A percentile compares a stretch with the other conserved stretches of the same genome.
Evolutionary conservation across 208 protist species (phyloP).

Genomic region (Leishmania lainsoni): DNA sequence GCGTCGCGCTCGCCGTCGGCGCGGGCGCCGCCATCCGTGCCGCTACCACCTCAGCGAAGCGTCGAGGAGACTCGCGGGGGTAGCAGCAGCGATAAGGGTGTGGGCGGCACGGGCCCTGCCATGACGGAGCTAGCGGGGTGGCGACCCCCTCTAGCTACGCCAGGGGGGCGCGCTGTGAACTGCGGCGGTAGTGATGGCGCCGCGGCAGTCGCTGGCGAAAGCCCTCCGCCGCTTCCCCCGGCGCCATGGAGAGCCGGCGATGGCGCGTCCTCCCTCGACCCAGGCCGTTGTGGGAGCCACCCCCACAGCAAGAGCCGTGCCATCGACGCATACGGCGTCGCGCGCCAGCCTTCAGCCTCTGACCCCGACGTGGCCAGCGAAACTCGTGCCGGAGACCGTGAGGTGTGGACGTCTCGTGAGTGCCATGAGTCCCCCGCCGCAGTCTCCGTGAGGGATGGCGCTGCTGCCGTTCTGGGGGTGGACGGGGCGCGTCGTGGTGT

Average conservation of each 20-base stretch:
- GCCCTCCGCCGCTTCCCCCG: slow-evolving; percentile 24
- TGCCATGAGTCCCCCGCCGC: background rate
- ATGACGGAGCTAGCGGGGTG: background rate
- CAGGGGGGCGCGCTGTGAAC: background rate
- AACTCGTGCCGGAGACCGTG: background rate
- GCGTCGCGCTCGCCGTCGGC: background rate
- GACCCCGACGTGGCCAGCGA: background rate
- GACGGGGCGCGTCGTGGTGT: background rate
- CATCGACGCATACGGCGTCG: background rate
- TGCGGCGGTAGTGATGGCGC: background rate
- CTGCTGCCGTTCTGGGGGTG: background rate
- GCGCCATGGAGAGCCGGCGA: slow-evolving; percentile 3
- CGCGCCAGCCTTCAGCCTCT: background rate
- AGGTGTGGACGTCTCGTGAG: background rate
- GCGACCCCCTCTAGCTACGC: background rate
- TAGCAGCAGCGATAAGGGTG: background rate
- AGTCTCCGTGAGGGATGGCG: background rate
- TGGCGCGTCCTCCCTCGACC: background rate
- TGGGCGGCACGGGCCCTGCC: background rate
- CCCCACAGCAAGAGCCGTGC: background rate
- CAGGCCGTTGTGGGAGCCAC: background rate
- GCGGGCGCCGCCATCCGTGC: background rate
- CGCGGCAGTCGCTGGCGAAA: slow-evolving; percentile 1
- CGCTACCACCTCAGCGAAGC: background rate
- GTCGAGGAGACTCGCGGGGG: background rate